Evolutionary conservation across 1,284 basidiomycete genomes (phyloP).

Genomic region (Ceratobasidium sp.): DNA sequence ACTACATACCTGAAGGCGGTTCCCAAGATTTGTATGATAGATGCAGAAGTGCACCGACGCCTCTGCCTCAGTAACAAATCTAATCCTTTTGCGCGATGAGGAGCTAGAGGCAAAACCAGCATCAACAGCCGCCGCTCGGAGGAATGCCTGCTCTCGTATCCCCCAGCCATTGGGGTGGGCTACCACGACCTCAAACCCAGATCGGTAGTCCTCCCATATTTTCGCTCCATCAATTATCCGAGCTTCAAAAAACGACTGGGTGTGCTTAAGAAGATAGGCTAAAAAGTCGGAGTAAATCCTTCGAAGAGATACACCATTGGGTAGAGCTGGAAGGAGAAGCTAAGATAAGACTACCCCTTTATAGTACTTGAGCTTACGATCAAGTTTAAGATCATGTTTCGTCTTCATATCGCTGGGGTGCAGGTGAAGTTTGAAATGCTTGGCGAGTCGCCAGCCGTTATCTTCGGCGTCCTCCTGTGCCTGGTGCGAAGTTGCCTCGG

Average conservation of each 20-base stretch:
- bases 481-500: constrained; percentile 23
- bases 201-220: constrained; percentile 31
- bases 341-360: background rate
- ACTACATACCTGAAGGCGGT: constrained; percentile 13
- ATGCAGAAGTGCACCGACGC: constrained; percentile 48
- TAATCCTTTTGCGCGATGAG: constrained; percentile 2
- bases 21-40: constrained; percentile 44
- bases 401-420: constrained; percentile 43
- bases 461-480: constrained; percentile 27
- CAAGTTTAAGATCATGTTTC: constrained; percentile 12
- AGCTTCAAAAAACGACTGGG: constrained; percentile 28
- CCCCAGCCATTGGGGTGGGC: constrained; percentile 47
- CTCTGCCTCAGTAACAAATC: constrained; percentile 48
- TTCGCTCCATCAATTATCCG: constrained; percentile 33
- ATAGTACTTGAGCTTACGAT: constrained; percentile 8
- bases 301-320: constrained; percentile 15
- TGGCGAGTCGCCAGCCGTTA: constrained; percentile 42
- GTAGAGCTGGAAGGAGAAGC: constrained; percentile 18
- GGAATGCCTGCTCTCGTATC: constrained; percentile 40
- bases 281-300: constrained; percentile 43
- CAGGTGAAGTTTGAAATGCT: constrained; percentile 45
- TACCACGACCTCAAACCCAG: constrained; percentile 37
- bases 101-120: constrained; percentile 25
- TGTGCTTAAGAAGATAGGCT: constrained; percentile 41
- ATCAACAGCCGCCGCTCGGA: constrained; percentile 41